These are phyloP conservation scores for Ceratonia siliqua DNA, from an alignment of 306 rosid species.

Conservation along the genomic window DNA sequence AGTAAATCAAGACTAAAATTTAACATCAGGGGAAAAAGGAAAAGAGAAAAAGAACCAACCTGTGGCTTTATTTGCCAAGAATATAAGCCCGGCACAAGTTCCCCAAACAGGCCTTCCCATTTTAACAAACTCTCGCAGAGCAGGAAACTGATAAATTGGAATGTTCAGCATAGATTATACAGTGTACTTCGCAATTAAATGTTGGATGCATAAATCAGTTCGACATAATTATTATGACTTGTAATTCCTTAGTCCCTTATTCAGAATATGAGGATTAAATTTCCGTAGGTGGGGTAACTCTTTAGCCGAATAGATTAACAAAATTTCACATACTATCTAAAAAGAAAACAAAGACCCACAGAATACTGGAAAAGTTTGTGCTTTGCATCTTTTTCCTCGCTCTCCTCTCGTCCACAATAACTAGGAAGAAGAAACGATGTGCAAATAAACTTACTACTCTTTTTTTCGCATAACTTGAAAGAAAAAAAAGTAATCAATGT, in stretches of 20 bases:
- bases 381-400: background rate
- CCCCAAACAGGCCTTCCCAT: conserved; percentile 99
- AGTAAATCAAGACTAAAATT: background rate
- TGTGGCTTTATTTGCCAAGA: conserved; percentile 79
- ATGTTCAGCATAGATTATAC: background rate
- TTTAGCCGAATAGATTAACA: background rate
- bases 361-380: background rate
- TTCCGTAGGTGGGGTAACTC: background rate
- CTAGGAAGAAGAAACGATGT: too few species aligned
- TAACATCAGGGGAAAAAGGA: background rate
- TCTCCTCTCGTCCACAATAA: too few species aligned
- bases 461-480: too few species aligned
- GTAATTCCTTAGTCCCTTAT: background rate
- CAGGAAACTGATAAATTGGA: conserved; percentile 68
- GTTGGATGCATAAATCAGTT: background rate
- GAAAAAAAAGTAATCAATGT: background rate
- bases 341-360: background rate
- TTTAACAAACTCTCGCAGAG: conserved; percentile 86
- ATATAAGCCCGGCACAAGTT: conserved; percentile 98
- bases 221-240: background rate
- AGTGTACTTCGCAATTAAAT: background rate
- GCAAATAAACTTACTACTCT: too few species aligned
- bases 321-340: background rate
- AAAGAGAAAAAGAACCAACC: conserved; percentile 53
- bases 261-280: background rate